A percentile compares a stretch with the other conserved stretches of the same genome.
Conservation (phyloP, 2,329 filamentous ascomycete species). For the Arthrobotrys conoides region DNA sequence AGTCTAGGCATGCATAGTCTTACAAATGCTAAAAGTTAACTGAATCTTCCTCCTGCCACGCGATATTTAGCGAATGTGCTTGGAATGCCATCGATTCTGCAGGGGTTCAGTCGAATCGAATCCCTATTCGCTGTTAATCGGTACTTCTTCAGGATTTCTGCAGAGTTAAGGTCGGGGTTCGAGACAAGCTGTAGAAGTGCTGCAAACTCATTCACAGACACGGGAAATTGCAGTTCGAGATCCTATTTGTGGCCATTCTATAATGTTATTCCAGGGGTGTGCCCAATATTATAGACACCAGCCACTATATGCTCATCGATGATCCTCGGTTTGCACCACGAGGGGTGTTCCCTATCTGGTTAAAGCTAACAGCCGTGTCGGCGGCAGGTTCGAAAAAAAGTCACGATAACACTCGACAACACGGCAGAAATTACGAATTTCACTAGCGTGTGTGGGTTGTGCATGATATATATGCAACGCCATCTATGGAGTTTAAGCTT, state of each 20-base stretch:
- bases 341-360: constrained; percentile 37
- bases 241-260: constrained; percentile 32
- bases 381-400: constrained; percentile 33
- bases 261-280: constrained; percentile 29
- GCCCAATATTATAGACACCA: constrained; percentile 23
- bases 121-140: constrained; percentile 39
- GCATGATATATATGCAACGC: constrained; percentile 42
- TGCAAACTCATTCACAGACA: constrained; percentile 53
- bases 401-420: constrained; percentile 13
- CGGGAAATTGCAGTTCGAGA: constrained; percentile 50
- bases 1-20: constrained; percentile 4
- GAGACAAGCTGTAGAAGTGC: constrained; percentile 17
- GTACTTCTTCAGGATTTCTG: constrained; percentile 23
- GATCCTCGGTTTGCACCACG: constrained; percentile 35
- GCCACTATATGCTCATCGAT: constrained; percentile 30
- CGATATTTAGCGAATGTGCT: constrained; percentile 50
- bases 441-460: constrained; percentile 9
- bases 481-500: constrained; percentile 38
- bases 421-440: constrained; percentile 51
- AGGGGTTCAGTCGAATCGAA: constrained; percentile 43
- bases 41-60: constrained; percentile 33
- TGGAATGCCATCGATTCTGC: constrained; percentile 15
- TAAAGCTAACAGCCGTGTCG: constrained; percentile 38
- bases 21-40: not conserved
- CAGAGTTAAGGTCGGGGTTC: constrained; percentile 5